Base-by-base conservation (phyloP, 2,329 filamentous ascomycete genomes). In the Elsinoe arachidis region DNA sequence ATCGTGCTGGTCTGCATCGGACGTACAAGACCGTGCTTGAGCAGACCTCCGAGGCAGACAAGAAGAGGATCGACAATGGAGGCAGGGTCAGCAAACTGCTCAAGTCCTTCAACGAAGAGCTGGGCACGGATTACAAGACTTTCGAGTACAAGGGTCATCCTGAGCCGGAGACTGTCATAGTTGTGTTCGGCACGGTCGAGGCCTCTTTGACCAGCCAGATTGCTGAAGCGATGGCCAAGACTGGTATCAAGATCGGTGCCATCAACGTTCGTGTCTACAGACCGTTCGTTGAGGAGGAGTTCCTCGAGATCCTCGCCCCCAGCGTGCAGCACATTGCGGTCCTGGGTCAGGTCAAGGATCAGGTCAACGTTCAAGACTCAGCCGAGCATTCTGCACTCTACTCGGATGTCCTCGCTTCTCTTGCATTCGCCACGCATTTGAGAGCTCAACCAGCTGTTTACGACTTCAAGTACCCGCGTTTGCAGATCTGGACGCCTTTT, bases 71-170 rank as follows among this genome's bases (percentile, higher is more conserved):
- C 3, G 86, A 88, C 70, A 78, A 80, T 41, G 86, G 88, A 56
- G 86, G 84, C 61, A 90, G 87, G 73, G 77, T 85, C n/a, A 71
- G 85, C 44, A 83, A 83, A 63, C 75, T 92, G 6, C 76, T 95
- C 53, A 80, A 82, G 61, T 80, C 85, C 19, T 85, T 95, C 74
- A 99, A 97, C 73, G 83, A 84, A 61, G 90, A 97, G 76, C 84
- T 99, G 21, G 93, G 92, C 59, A 97, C 93, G 44, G 85, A 92
- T 63, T 99, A 99, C 71, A 82, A 86, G 66, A 83, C 90, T 5
- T 99, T 97, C 65, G 93, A 99, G 74, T 99, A 99, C 75, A 82
- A 86, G 66, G 93, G 93, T 21, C 90, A 97, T 69, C 77, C 82
- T 51, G 77, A 83, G 43, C 83, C 93, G 3, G 87, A 92, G 63